Evolutionary conservation across 2,329 filamentous ascomycete species (phyloP).

Genomic region (Colletotrichum theobromicola): DNA sequence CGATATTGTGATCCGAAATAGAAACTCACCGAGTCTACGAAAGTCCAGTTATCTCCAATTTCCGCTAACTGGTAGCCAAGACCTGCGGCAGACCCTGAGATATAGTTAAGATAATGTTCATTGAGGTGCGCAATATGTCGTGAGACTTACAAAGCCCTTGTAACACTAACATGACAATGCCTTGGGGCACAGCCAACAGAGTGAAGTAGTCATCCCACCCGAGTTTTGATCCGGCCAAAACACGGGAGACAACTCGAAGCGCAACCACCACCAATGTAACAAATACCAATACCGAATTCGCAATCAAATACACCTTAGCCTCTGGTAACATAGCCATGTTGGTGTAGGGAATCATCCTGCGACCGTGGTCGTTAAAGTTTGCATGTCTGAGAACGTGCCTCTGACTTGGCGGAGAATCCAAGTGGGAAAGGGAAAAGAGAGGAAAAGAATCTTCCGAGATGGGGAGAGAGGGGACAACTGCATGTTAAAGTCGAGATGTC

Average conservation of each 20-base stretch:
- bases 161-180: conserved; percentile 31
- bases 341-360: neutral
- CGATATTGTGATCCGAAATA: neutral
- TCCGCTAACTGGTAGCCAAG: conserved; percentile 25
- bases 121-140: neutral
- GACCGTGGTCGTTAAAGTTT: neutral
- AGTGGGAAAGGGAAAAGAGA: neutral
- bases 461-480: neutral
- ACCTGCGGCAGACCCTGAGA: conserved; percentile 25
- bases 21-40: neutral
- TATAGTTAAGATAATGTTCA: neutral
- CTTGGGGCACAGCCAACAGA: conserved; percentile 34
- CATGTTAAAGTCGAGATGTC: neutral
- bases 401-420: neutral
- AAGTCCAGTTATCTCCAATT: neutral
- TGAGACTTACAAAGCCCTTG: conserved; percentile 34
- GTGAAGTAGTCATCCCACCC: conserved; percentile 44
- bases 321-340: neutral
- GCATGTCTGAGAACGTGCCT: neutral
- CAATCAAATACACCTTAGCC: conserved; percentile 29
- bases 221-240: conserved; percentile 30
- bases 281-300: conserved; percentile 25
- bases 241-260: conserved; percentile 30
- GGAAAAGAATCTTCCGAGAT: neutral
- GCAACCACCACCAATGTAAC: conserved; percentile 28